Evolutionary conservation across 2,329 filamentous ascomycete genomes (phyloP), one percentile per base, ranked within the genome.

Genomic region (Colletotrichum caudatum): DNA sequence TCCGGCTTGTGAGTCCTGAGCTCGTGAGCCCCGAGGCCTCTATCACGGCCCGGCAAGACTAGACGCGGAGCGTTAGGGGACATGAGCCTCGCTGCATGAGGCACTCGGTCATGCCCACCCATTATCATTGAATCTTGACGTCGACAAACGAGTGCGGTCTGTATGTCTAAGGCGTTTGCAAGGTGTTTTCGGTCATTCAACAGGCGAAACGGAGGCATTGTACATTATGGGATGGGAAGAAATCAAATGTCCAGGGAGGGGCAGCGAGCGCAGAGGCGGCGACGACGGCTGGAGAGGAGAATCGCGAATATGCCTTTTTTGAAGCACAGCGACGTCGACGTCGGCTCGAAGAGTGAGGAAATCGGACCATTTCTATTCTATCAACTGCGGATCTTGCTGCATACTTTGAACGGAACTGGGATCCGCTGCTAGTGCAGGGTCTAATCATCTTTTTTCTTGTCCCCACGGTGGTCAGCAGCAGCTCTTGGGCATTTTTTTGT

Each of bases 1-100:
- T 74, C 44, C 69, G 73, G 18, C 48, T 74, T 23, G 73, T 74
- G n/a, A 73, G 70, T 26, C 72, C 72, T 5, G 69, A 74, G 53
- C 60, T 71, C 37, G 63, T 61, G 41, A 72, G 54, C 59, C 60
- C 70, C 16, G 48, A 60, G 29, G 64, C 60, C 35, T 69, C 71
- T 37, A 74, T 74, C 62, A 74, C 73, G 14, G 73, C 73, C 11
- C 60, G 66, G 8, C 70, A 70, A 44, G 66, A 61, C 20, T 64
- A 64, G 61, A 53, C 8, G 46, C 23, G n/a, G 54, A 26, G 53
- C 46, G 26, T 9, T 35, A 26, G 69, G 54, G 11, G 54, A 60
- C n/a, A 29, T 35, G 50, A 33, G 41, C 29, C 33, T 53, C 20
- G 29, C n/a, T 44, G 26, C 18, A 20, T 26, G 59, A 53, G 61